Conservation (phyloP, 2,329 filamentous ascomycete species). For the Sporothrix humicola region DNA sequence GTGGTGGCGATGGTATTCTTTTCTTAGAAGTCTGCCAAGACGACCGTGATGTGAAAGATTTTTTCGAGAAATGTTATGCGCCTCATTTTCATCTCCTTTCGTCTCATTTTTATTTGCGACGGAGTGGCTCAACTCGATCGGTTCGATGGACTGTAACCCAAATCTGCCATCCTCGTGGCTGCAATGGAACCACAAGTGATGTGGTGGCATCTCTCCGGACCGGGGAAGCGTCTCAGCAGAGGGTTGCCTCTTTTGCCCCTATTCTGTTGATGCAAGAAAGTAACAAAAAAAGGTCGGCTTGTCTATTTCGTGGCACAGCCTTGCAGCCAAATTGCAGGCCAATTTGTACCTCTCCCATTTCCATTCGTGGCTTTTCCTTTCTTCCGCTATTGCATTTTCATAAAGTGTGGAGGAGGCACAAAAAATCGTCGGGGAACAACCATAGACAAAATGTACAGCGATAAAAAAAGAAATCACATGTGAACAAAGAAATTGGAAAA, state of each 20-base stretch:
- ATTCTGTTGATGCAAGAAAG: not conserved
- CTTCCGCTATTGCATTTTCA: not conserved
- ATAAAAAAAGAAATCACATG: not conserved
- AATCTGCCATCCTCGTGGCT: not conserved
- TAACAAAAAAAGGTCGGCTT: too few species aligned
- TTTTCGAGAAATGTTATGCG: not conserved
- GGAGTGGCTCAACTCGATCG: not conserved
- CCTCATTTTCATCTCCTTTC: not conserved
- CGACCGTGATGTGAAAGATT: too few species aligned
- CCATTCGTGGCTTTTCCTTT: constrained; percentile 9
- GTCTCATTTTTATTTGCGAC: too few species aligned
- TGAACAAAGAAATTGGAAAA: not conserved
- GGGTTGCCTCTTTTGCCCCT: not conserved
- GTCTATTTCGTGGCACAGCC: constrained; percentile 17
- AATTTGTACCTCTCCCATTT: constrained; percentile 7
- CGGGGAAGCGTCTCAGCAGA: not conserved
- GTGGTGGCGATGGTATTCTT: not conserved
- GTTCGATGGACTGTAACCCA: constrained; percentile 6
- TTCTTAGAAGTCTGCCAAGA: constrained; percentile 4
- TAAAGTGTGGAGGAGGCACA: constrained; percentile 2
- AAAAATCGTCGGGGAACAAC: not conserved
- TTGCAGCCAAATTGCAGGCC: not conserved
- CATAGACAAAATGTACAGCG: not conserved
- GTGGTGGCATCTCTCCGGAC: not conserved
- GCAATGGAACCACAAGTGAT: not conserved